These are phyloP conservation scores for Colletotrichum tabaci DNA, from an alignment of 2,329 filamentous ascomycete genomes.

Conservation along the genomic window DNA sequence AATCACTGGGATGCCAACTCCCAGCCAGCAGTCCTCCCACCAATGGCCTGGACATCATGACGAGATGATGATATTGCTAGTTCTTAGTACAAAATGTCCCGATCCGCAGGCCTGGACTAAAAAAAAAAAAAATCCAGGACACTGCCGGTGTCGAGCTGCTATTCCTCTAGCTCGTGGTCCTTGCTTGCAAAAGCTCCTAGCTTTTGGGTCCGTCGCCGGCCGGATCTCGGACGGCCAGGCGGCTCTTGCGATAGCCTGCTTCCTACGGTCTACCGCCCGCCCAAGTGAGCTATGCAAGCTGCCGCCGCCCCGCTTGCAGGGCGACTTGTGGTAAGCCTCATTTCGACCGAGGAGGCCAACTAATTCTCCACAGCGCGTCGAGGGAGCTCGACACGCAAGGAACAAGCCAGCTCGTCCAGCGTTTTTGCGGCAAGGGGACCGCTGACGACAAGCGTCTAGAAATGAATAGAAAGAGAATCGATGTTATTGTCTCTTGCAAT, in stretches of 20 bases:
- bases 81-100: conserved; percentile 18
- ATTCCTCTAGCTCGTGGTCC: conserved; percentile 13
- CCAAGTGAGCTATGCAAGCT: background rate
- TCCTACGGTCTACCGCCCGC: conserved; percentile 11
- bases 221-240: background rate
- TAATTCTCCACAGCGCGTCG: background rate
- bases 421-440: conserved; percentile 16
- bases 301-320: conserved; percentile 8
- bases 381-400: conserved; percentile 19
- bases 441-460: conserved; percentile 1
- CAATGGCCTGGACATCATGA: conserved; percentile 26
- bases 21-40: conserved; percentile 20
- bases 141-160: background rate
- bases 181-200: conserved; percentile 10
- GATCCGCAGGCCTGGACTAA: conserved; percentile 10
- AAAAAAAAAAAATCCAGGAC: no score
- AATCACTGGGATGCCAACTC: conserved; percentile 15
- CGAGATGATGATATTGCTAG: conserved; percentile 5
- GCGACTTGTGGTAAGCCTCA: conserved; percentile 13
- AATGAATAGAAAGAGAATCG: background rate
- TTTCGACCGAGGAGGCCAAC: conserved; percentile 13
- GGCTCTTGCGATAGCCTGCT: conserved; percentile 6
- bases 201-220: conserved; percentile 1
- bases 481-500: background rate
- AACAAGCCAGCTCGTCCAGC: conserved; percentile 7